Base-by-base conservation (phyloP, 176 grass and related monocot species). In the Pharus latifolius region DNA sequence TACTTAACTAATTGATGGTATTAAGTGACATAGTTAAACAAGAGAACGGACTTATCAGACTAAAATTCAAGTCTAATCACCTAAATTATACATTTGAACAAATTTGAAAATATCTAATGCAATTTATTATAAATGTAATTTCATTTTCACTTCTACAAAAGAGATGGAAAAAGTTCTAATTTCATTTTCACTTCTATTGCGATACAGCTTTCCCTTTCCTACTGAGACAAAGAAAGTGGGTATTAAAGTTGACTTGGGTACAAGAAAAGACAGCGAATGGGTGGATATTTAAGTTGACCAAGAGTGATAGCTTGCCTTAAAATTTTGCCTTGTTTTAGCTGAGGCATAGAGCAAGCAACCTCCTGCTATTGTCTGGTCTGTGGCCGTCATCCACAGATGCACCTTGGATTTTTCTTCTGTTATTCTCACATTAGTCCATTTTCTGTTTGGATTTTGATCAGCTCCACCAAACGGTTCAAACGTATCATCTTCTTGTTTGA, bases 221-320 rank as follows among this genome's bases (percentile, higher is more conserved):
- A 46, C 16, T 30, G 46, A 45, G 28, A 79, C 62, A 84, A 44
- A 67, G 28, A 20, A 48, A 60, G 52, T 38, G 28, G n/a, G n/a
- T 10, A 38, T 22, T 62, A 60, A 61, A 40, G 76, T 68, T 80
- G 83, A 80, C 83, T 38, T 75, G 69, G n/a, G 70, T 80, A 62
- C 53, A 63, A 35, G 82, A 80, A 69, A 61, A 54, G 70, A 80
- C 76, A 63, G 12, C 13, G 37, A 65, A 59, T 67, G 67, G n/a
- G 49, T 38, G 49, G 26, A 49, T 68, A 22, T 67, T 80, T 49
- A 55, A 14, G 27, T 60, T 60, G 44, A 79, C 62, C 35, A 19
- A 53, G 35, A 44, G 24, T 8, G 24, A 16, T 72, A 40, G 74
- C 51, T 69, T 74, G 61, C 74, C 67, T 65, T 28, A 27, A 84